phyloP scores from a whole-genome alignment of 306 rosid genomes.

The Acacia crassicarpa region DNA sequence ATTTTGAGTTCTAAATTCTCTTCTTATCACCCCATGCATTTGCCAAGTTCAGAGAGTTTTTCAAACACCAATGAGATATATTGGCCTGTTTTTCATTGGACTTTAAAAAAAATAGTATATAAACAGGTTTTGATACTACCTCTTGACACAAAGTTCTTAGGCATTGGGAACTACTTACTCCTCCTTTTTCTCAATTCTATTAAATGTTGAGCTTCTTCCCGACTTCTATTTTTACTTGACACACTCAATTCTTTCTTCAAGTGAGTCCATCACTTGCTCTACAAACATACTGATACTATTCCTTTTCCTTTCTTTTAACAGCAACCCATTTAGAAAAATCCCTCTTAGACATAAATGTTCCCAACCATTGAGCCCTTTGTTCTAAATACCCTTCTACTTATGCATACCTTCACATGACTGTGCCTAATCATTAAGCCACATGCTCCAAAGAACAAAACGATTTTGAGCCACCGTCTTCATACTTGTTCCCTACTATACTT shows the following conservation, averaged over 20 bases:
- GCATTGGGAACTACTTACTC: neutral
- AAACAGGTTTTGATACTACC: neutral
- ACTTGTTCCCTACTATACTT: too few species aligned
- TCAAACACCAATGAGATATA: neutral
- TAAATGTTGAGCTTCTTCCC: neutral
- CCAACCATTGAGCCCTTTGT: neutral
- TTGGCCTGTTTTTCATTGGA: neutral
- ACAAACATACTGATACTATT: neutral
- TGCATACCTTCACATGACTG: too few species aligned
- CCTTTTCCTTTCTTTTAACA: neutral
- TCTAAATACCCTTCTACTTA: neutral
- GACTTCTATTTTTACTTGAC: neutral
- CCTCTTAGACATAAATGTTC: neutral
- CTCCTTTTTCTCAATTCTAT: neutral
- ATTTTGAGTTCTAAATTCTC: neutral
- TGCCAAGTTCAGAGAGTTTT: neutral
- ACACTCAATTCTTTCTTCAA: neutral
- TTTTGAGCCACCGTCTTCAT: too few species aligned
- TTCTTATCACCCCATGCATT: neutral
- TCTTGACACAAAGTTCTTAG: neutral
- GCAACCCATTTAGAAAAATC: neutral
- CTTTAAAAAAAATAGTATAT: neutral
- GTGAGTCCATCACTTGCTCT: neutral
- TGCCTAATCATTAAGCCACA: too few species aligned
- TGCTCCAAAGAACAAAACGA: too few species aligned